Evolutionary conservation across 768 basidiomycete genomes (phyloP), one percentile per base, ranked within the genome.

Genomic region (Boletales sp.): DNA sequence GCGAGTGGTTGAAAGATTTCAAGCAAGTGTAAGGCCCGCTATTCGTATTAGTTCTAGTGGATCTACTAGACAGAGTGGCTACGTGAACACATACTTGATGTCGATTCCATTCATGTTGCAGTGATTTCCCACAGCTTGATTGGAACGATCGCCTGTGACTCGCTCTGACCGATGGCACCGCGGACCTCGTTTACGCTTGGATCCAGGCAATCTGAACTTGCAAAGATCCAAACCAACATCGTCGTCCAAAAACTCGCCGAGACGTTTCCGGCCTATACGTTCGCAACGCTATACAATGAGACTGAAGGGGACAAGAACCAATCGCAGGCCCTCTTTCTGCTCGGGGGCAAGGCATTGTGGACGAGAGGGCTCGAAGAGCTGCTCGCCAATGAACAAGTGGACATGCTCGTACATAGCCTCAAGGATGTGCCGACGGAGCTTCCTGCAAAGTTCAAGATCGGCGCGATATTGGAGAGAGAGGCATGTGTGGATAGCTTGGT

Each of bases 351-450:
- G 65, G 79, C 88, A 0, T 69, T 97, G 27, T 99, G 97, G 97
- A 99, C 97, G 34, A 90, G 92, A 59, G 95, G 97, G 59, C 83
- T 99, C 47, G 97, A 99, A 65, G 87, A 89, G 17, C 84, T 83
- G 39, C 72, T 99, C 52, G 76, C 82, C 47, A 76, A 84, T 39
- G 71, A 77, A 29, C 72, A 76, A 12, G 87, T 94, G 43, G 97
- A 99, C 66, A 83, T 97, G 78, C 81, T 99, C 59, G 84, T 98
- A 17, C 95, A 99, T 70, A 84, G 80, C 32, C 74, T 91, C 59
- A 99, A 99, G 68, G 97, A 98, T 66, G 82, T 97, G 30, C 95
- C 95, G 4, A 98, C 95, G 2, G 74, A 74, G 7, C 74, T 99
- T 29, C 91, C 92, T 0, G 80, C 81, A 0, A 90, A 90, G 4